Evolutionary conservation across 2,329 filamentous ascomycete species (phyloP).

Genomic region (Neonectria sp.): DNA sequence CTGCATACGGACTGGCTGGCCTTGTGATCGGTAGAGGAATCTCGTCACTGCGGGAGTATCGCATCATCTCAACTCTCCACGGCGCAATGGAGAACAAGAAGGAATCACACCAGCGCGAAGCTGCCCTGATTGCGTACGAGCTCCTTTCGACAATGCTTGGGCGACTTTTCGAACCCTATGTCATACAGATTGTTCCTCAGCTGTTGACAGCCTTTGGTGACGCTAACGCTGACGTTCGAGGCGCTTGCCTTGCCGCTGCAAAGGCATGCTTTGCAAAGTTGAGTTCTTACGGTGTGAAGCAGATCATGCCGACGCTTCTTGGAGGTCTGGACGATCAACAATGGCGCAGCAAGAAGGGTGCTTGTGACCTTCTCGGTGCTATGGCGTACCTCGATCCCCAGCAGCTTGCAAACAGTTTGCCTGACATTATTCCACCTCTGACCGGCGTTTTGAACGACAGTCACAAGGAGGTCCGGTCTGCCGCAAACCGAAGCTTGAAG

Average conservation of each 20-base stretch:
- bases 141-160: constrained; percentile 89
- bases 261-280: constrained; percentile 95
- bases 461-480: constrained; percentile 94
- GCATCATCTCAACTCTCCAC: constrained; percentile 86
- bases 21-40: constrained; percentile 92
- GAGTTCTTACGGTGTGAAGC: constrained; percentile 96
- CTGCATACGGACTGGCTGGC: constrained; percentile 94
- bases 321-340: constrained; percentile 94
- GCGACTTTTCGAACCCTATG: constrained; percentile 93
- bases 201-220: constrained; percentile 93
- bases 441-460: constrained; percentile 96
- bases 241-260: constrained; percentile 91
- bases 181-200: constrained; percentile 95
- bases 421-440: constrained; percentile 96
- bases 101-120: constrained; percentile 89
- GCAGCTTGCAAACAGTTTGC: constrained; percentile 91
- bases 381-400: constrained; percentile 99
- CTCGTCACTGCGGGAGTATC: constrained; percentile 83
- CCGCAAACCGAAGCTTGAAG: constrained; percentile 96
- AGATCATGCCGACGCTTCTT: constrained; percentile 91
- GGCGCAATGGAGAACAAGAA: constrained; percentile 96
- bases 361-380: constrained; percentile 94
- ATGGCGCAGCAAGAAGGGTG: constrained; percentile 98
- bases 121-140: constrained; percentile 91
- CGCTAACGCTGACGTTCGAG: constrained; percentile 87